A percentile compares a stretch with the other conserved stretches of the same genome.
Conservation (phyloP, 495 filamentous ascomycete genomes). For the Aspergillus wentii region DNA sequence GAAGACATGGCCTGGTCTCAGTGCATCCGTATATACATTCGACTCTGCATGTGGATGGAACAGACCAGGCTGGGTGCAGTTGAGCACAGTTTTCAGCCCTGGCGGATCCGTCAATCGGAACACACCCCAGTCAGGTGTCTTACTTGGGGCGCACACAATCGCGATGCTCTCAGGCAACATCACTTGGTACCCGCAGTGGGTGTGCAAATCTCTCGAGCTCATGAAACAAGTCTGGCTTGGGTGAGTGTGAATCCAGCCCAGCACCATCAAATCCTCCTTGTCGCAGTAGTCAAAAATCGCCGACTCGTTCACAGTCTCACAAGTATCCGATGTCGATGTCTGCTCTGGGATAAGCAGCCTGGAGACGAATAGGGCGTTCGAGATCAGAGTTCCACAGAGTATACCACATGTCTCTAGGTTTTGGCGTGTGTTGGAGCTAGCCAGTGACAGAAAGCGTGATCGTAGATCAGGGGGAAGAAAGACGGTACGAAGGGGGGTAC, state of each 20-base stretch:
- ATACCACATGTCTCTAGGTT: slow-evolving; percentile 95
- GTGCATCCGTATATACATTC: slow-evolving; percentile 80
- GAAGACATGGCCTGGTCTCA: slow-evolving; percentile 79
- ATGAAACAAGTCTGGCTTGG: slow-evolving; percentile 97
- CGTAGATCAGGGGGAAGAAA: slow-evolving; percentile 80
- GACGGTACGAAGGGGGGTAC: slow-evolving; percentile 75
- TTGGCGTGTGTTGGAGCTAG: slow-evolving; percentile 64
- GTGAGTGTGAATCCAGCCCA: slow-evolving; percentile 98
- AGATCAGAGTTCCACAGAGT: slow-evolving; percentile 82
- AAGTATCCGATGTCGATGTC: slow-evolving; percentile 82
- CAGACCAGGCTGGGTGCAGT: slow-evolving; percentile 66
- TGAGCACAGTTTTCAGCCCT: slow-evolving; percentile 71
- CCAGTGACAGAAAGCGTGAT: slow-evolving; percentile 62
- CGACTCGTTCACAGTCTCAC: slow-evolving; percentile 82
- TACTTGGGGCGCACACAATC: slow-evolving; percentile 89
- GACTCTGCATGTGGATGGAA: slow-evolving; percentile 76
- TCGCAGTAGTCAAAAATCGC: slow-evolving; percentile 84
- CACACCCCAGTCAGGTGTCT: slow-evolving; percentile 79
- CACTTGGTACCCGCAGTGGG: slow-evolving; percentile 85
- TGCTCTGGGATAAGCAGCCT: slow-evolving; percentile 89
- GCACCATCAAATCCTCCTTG: slow-evolving; percentile 75
- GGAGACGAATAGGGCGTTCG: slow-evolving; percentile 88
- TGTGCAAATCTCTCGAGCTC: slow-evolving; percentile 90
- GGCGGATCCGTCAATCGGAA: slow-evolving; percentile 93
- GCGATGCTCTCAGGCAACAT: slow-evolving; percentile 95